phyloP scores from a whole-genome alignment of 2,329 filamentous ascomycete species.

The Arachnomyces sp. region DNA sequence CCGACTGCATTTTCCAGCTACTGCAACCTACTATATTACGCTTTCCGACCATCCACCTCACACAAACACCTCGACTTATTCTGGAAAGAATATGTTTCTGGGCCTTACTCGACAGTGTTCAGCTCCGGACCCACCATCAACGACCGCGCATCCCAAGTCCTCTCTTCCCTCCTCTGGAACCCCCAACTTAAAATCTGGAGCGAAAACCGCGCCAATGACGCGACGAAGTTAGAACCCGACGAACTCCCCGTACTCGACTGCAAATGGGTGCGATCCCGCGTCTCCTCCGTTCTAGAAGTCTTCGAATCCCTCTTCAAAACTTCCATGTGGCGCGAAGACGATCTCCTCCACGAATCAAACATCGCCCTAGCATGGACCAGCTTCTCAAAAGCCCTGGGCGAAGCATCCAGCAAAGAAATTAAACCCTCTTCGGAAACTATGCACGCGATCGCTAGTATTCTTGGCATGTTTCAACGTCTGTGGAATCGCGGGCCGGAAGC shows the following conservation, averaged over 20 bases:
- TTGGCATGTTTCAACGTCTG: conserved; percentile 59
- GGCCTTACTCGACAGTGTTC: conserved; percentile 54
- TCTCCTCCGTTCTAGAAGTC: conserved; percentile 55
- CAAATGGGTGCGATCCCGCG: conserved; percentile 75
- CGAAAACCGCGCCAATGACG: conserved; percentile 60
- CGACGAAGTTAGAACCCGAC: conserved; percentile 51
- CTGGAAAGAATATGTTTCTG: conserved; percentile 68
- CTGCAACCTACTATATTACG: conserved; percentile 74
- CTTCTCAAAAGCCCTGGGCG: conserved; percentile 53
- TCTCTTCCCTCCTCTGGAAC: conserved; percentile 58
- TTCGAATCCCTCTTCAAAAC: conserved; percentile 47
- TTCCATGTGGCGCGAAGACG: conserved; percentile 39
- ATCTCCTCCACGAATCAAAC: conserved; percentile 30
- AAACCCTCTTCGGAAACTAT: conserved; percentile 79
- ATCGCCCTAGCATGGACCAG: conserved; percentile 54
- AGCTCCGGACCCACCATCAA: conserved; percentile 43
- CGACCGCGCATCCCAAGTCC: conserved; percentile 56
- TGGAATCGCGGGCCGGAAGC: conserved; percentile 52
- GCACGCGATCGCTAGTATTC: conserved; percentile 63
- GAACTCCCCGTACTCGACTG: conserved; percentile 78
- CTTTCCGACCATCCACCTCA: conserved; percentile 62
- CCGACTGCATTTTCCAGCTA: conserved; percentile 63
- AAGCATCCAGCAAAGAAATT: conserved; percentile 70
- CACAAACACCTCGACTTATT: conserved; percentile 60
- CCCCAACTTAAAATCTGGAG: conserved; percentile 57